Evolutionary conservation across 2,329 filamentous ascomycete genomes (phyloP).

Genomic region (Rhynchosporium agropyri): DNA sequence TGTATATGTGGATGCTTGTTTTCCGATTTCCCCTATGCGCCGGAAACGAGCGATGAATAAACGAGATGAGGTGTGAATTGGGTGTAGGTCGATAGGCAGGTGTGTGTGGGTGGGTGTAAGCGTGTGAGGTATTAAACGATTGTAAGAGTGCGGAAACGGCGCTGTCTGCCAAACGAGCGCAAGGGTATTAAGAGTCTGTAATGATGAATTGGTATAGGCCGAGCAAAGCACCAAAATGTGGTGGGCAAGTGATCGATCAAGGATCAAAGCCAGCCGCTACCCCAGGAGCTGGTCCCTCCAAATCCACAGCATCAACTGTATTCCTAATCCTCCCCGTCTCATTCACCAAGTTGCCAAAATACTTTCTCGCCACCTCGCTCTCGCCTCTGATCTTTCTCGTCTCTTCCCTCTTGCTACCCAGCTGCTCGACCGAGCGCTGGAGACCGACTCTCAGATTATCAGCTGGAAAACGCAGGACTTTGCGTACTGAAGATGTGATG

Average conservation of each 20-base stretch:
- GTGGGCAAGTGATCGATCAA: conserved; percentile 21
- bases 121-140: conserved; percentile 10
- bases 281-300: conserved; percentile 42
- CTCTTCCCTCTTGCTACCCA: conserved; percentile 77
- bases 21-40: not conserved
- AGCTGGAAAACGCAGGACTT: conserved; percentile 84
- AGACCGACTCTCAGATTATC: conserved; percentile 83
- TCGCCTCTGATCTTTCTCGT: conserved; percentile 80
- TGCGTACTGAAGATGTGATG: conserved; percentile 83
- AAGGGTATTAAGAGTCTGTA: not conserved
- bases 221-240: not conserved
- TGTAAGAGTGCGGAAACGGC: not conserved
- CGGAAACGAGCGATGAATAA: conserved; percentile 2
- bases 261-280: conserved; percentile 41
- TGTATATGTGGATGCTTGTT: not conserved
- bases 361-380: conserved; percentile 84
- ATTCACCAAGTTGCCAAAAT: conserved; percentile 83
- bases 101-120: not conserved
- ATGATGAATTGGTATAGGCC: not conserved
- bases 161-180: not conserved
- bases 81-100: not conserved
- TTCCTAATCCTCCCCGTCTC: conserved; percentile 57
- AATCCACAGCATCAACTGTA: conserved; percentile 41
- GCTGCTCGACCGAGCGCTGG: conserved; percentile 81
- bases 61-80: not conserved